These are phyloP conservation scores for Oryza glumipatula DNA, from an alignment of 176 grass and related monocot species.

Conservation along the genomic window DNA sequence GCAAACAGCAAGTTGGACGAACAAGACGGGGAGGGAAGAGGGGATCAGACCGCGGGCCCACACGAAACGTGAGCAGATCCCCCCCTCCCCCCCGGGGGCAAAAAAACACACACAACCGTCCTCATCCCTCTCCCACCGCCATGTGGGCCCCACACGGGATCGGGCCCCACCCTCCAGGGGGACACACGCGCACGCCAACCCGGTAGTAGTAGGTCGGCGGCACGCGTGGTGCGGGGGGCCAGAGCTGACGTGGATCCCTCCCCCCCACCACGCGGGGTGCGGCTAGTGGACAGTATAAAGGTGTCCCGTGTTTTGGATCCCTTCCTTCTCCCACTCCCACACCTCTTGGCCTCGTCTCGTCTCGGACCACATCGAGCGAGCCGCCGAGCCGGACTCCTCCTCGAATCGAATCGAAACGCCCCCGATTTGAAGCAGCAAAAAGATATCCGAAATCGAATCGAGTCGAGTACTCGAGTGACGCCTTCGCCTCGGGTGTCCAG, in stretches of 20 bases:
- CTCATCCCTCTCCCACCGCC: background rate
- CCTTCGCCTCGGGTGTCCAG: too few species aligned
- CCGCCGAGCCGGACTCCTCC: background rate
- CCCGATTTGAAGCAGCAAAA: too few species aligned
- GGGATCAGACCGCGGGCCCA: background rate
- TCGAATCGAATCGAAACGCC: background rate
- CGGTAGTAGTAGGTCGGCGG: background rate
- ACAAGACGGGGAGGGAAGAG: background rate
- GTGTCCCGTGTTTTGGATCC: slow-evolving; percentile 2
- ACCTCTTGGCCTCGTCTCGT: background rate
- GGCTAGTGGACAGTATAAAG: slow-evolving; percentile 27
- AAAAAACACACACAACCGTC: background rate
- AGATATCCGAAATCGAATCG: too few species aligned
- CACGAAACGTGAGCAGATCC: background rate
- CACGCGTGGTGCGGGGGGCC: background rate
- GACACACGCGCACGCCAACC: background rate
- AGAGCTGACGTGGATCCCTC: background rate
- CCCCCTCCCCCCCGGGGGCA: accelerated
- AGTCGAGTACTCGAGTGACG: too few species aligned
- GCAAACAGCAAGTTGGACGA: background rate
- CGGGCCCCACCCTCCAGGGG: background rate
- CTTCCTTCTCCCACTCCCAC: background rate
- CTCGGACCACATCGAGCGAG: background rate
- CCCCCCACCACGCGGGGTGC: slow-evolving; percentile 11
- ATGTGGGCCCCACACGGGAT: too few species aligned